Conservation (phyloP, 129 eudicot genomes). For the Deinandra increscens region DNA sequence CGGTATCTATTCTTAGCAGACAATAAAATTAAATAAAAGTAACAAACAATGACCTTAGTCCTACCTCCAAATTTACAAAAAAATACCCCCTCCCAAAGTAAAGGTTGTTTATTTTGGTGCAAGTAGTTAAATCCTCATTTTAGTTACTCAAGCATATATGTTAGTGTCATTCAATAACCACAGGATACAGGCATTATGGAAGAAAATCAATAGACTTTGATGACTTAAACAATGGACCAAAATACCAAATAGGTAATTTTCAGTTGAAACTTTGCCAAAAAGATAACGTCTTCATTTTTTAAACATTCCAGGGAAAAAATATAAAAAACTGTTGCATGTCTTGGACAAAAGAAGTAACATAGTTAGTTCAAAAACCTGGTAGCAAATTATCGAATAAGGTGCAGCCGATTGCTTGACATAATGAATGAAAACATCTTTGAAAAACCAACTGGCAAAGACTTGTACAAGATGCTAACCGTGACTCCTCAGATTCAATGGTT, state of each 20-base stretch:
- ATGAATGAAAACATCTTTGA: neutral
- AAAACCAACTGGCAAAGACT: constrained; percentile 2
- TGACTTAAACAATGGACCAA: constrained; percentile 7
- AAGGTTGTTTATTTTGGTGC: neutral
- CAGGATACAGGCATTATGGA: neutral
- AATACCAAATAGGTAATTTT: constrained; percentile 7
- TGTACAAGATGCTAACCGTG: neutral
- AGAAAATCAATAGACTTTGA: neutral
- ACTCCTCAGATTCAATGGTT: neutral
- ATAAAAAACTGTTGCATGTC: constrained; percentile 4
- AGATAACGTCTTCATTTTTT: neutral
- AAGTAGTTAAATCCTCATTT: neutral
- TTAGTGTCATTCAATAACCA: neutral
- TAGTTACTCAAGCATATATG: neutral
- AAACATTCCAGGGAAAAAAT: neutral
- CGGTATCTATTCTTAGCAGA: neutral
- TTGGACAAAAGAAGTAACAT: neutral
- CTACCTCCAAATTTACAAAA: neutral
- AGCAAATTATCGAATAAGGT: neutral
- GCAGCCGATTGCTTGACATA: neutral
- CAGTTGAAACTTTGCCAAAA: neutral
- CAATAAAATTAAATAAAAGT: neutral
- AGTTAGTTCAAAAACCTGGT: neutral
- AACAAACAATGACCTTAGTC: neutral
- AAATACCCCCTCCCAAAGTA: neutral